These are phyloP conservation scores for Aspergillus transmontanensis DNA, from an alignment of 2,329 filamentous ascomycete species.

Conservation along the genomic window DNA sequence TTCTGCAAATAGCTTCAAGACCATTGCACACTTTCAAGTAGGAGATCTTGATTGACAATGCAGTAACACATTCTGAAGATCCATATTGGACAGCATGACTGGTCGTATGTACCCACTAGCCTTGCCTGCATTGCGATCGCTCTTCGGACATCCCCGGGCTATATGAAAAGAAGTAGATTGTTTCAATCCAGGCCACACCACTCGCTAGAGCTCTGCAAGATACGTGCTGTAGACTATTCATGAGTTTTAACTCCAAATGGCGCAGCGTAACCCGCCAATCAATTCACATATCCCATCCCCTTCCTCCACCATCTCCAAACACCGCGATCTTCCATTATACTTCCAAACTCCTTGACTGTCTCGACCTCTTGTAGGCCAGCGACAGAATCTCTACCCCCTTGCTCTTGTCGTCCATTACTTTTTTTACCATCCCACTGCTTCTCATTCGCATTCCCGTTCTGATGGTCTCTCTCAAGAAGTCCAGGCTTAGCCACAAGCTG, in stretches of 20 bases:
- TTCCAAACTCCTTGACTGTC: constrained; percentile 66
- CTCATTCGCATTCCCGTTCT: constrained; percentile 1
- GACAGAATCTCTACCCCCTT: constrained; percentile 2
- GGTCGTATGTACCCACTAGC: neutral
- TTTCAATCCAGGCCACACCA: neutral
- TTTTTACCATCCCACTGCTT: neutral
- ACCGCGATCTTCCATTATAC: constrained; percentile 61
- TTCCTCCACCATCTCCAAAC: constrained; percentile 67
- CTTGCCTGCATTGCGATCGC: neutral
- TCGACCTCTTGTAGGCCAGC: constrained; percentile 59
- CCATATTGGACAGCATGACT: neutral
- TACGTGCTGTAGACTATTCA: neutral
- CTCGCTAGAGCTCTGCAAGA: neutral
- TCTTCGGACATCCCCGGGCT: neutral
- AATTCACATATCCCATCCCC: constrained; percentile 60
- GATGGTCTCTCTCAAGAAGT: constrained; percentile 24
- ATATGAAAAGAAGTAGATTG: neutral
- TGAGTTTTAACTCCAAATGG: neutral
- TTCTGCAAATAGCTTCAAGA: neutral
- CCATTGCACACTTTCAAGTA: too few species aligned
- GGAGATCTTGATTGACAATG: neutral
- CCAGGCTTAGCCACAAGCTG: constrained; percentile 62
- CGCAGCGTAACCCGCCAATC: constrained; percentile 3
- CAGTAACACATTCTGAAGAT: neutral
- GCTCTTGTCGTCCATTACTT: neutral